Base-by-base conservation (phyloP, 177 flowering plant genomes). In the Telopea speciosissima region DNA sequence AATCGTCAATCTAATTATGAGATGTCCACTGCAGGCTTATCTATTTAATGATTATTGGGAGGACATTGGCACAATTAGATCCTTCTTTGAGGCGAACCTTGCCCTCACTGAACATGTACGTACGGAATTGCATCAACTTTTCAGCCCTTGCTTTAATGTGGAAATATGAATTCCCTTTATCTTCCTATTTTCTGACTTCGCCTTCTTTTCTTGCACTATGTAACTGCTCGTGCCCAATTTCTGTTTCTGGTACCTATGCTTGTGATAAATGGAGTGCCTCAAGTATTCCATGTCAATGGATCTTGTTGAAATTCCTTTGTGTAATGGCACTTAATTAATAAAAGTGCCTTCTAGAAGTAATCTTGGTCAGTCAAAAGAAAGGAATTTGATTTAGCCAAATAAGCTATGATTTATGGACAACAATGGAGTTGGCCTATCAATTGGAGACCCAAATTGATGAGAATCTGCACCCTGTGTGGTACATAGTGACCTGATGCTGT, bases 1-100 rank as follows among this genome's bases (percentile, higher is more conserved):
- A 54, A 65, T 63, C 68, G 64, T 69, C 49, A 69, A 70, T 56
- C 36, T 54, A 68, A 60, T 19, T 40, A 24, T 59, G 73, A 68
- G 72, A 61, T 75, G 68, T 56, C 71, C 54, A 49, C 49, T 49
- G 19, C 0, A 49, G 54, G 54, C 54, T 10, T 49, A 49, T 49
- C 54, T 49, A 49, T 49, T 49, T 13, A 49, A 49, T 16, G 54
- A 16, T 16, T 49, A 49, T 16, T 49, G 54, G 54, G 16, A 49
- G 8, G 54, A 49, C 19, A 49, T 49, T 13, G 54, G 54, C 14
- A 49, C 54, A 49, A 49, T 49, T 12, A 49, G 19, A 49, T 49
- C 54, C 54, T 49, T 49, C 19, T 12, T 13, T 49, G 17, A 49
- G 14, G 54, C 17, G 54, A 49, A 49, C 54, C 19, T 49, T 12